Percentiles rank a stretch among this genome's conserved stretches.
Evolutionary conservation across 1,284 basidiomycete genomes (phyloP).

Genomic region (Porodaedalea pini): DNA sequence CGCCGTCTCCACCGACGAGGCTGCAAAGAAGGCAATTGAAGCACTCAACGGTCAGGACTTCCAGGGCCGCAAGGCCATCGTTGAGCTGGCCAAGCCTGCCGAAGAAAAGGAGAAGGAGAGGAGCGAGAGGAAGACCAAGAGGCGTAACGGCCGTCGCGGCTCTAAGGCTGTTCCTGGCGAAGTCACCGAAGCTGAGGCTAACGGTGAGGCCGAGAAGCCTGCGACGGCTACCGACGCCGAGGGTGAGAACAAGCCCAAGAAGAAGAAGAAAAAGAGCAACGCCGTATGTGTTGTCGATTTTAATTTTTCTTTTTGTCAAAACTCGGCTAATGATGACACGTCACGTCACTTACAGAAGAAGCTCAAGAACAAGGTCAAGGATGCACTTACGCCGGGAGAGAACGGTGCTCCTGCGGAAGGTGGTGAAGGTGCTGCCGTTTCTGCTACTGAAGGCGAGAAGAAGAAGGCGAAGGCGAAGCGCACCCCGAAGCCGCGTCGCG

Average conservation of each 20-base stretch:
- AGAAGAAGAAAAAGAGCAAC: constrained; percentile 74
- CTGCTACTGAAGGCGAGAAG: constrained; percentile 32
- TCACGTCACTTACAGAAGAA: constrained; percentile 43
- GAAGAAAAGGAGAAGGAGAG: constrained; percentile 82
- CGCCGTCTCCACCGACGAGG: constrained; percentile 73
- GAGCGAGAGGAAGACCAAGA: constrained; percentile 71
- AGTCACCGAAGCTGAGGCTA: constrained; percentile 80
- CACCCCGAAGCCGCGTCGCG: constrained; percentile 53
- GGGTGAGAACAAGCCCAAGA: constrained; percentile 70
- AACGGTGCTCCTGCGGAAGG: constrained; percentile 32
- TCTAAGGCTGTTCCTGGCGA: constrained; percentile 80
- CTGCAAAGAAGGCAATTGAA: constrained; percentile 84
- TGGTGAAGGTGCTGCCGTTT: constrained; percentile 29
- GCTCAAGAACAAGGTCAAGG: constrained; percentile 37
- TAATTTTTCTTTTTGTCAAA: constrained; percentile 22
- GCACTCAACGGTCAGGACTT: constrained; percentile 84
- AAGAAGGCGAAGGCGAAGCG: constrained; percentile 57
- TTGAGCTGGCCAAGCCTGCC: constrained; percentile 86
- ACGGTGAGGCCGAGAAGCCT: constrained; percentile 58
- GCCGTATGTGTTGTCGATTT: constrained; percentile 42
- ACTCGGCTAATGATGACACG: constrained; percentile 5
- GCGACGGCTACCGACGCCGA: constrained; percentile 48
- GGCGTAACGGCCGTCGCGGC: constrained; percentile 75
- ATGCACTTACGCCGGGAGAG: constrained; percentile 37
- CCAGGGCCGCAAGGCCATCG: constrained; percentile 80